A percentile compares a stretch with the other conserved stretches of the same genome.
phyloP scores from a whole-genome alignment of 768 basidiomycete genomes.

The Boletus bicolor region DNA sequence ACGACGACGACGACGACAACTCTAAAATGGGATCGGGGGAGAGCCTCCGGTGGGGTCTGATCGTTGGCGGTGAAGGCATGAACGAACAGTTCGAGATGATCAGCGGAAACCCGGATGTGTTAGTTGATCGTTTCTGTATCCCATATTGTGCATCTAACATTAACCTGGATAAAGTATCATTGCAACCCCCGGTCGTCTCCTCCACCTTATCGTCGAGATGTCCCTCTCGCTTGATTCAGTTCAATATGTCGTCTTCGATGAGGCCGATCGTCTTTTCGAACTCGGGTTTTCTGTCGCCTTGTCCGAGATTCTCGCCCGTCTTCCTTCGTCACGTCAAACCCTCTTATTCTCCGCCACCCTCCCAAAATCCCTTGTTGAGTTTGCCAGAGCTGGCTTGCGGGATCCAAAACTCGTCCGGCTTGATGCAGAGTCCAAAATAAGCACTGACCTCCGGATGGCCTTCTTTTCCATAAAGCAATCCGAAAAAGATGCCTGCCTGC shows the following conservation, averaged over 20 bases:
- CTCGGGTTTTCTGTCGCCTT: constrained; percentile 95
- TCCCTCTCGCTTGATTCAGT: constrained; percentile 83
- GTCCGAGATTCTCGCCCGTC: constrained; percentile 85
- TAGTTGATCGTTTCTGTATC: constrained; percentile 34
- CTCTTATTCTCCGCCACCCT: constrained; percentile 95
- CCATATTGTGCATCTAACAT: constrained; percentile 11
- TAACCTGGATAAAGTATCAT: constrained; percentile 63
- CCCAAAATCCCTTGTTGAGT: constrained; percentile 93
- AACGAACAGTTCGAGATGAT: constrained; percentile 98
- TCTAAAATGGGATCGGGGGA: constrained; percentile 48
- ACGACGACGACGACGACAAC: constrained; percentile 48
- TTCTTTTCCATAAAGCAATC: constrained; percentile 90
- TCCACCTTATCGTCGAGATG: constrained; percentile 98
- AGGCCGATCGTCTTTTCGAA: constrained; percentile 97
- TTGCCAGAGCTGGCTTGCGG: constrained; percentile 94
- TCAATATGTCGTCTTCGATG: constrained; percentile 93
- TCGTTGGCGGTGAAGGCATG: constrained; percentile 93
- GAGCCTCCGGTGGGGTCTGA: constrained; percentile 81
- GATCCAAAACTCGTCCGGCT: constrained; percentile 95
- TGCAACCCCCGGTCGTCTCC: constrained; percentile 93
- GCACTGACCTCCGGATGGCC: constrained; percentile 87
- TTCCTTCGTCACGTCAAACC: constrained; percentile 85
- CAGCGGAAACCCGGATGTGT: constrained; percentile 93
- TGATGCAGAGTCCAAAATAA: constrained; percentile 95
- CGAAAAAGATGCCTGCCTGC: constrained; percentile 91